Conservation (phyloP, 257 asterid species). For the Solanum ahanhuiri region DNA sequence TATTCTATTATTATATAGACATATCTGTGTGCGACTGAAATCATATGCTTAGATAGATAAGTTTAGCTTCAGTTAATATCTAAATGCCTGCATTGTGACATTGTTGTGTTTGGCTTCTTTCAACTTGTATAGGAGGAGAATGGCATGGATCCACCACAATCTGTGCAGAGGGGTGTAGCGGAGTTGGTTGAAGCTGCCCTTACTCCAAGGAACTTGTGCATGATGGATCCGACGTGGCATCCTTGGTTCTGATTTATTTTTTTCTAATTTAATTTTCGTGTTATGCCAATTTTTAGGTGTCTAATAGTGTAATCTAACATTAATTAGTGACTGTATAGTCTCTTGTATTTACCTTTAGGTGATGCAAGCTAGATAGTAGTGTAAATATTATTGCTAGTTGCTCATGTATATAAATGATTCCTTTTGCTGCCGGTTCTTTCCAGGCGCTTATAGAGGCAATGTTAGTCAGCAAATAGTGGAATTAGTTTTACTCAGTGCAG, state of each 20-base stretch:
- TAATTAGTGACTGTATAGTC: neutral
- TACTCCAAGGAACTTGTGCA: constrained; percentile 87
- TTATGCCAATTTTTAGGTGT: neutral
- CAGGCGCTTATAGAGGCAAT: neutral
- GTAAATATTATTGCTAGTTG: neutral
- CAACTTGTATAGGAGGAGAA: constrained; percentile 57
- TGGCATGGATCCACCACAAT: constrained; percentile 84
- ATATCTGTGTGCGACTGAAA: neutral
- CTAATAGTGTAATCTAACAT: neutral
- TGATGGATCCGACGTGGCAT: constrained; percentile 99
- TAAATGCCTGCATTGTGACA: neutral
- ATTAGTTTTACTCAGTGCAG: neutral
- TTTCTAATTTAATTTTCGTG: neutral
- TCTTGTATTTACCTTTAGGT: neutral
- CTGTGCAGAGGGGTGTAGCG: constrained; percentile 92
- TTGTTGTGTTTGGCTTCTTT: neutral
- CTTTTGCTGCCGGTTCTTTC: neutral
- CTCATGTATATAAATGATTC: neutral
- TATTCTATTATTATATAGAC: neutral
- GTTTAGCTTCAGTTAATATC: neutral
- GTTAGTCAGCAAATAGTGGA: neutral
- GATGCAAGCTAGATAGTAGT: neutral
- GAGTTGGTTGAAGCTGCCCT: constrained; percentile 94
- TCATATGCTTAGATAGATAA: neutral
- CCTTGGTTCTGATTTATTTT: constrained; percentile 62